phyloP scores from a whole-genome alignment of 139 green algal genomes.

The Helicosporidium sp. region DNA sequence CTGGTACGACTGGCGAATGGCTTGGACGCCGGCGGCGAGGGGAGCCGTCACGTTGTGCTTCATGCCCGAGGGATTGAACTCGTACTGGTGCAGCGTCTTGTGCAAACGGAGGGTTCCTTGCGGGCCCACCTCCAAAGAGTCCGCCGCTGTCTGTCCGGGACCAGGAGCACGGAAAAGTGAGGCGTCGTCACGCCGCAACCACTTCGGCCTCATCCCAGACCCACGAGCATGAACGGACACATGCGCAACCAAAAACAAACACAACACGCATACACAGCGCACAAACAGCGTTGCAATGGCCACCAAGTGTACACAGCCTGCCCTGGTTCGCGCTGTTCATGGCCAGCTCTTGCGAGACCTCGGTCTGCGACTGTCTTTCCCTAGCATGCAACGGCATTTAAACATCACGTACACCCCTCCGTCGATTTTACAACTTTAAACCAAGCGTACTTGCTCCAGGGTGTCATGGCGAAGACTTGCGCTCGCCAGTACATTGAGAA shows the following conservation, averaged over 20 bases:
- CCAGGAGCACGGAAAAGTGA: not conserved
- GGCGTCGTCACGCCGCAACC: not conserved
- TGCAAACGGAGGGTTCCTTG: constrained; percentile 23
- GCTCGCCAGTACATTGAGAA: constrained; percentile 6
- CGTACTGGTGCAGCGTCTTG: constrained; percentile 26
- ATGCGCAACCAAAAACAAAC: not conserved
- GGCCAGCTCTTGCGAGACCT: not conserved
- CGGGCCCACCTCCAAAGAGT: constrained; percentile 22
- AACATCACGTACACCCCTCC: no score
- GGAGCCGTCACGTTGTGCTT: constrained; percentile 10
- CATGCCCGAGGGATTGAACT: constrained; percentile 31
- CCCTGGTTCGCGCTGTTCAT: not conserved
- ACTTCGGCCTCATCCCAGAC: not conserved
- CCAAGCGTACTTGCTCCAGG: no score
- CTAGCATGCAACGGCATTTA: no score
- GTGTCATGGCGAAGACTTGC: constrained; percentile 4
- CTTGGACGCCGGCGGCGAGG: constrained; percentile 9
- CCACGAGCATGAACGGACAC: not conserved
- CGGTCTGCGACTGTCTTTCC: no score
- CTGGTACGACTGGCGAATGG: constrained; percentile 19
- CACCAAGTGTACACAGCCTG: not conserved
- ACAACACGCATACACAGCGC: not conserved
- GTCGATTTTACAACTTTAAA: no score
- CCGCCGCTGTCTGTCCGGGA: constrained; percentile 1
- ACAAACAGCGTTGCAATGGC: not conserved